A percentile compares a stretch with the other conserved stretches of the same genome.
phyloP scores from a whole-genome alignment of 768 basidiomycete species.

The Termitomyces sp. region DNA sequence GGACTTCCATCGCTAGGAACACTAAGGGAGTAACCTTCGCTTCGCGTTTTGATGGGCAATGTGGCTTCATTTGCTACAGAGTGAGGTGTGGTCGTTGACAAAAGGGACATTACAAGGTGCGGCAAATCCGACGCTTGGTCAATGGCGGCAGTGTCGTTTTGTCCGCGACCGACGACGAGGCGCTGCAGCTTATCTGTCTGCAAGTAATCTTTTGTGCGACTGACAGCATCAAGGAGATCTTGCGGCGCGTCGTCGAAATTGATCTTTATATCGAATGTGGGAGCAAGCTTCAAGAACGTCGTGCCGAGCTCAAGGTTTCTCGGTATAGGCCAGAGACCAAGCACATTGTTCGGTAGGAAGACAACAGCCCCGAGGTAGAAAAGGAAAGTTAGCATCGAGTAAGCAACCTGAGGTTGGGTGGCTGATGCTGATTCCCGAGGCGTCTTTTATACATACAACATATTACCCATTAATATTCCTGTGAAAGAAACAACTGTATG shows the following conservation, averaged over 20 bases:
- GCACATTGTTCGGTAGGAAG: constrained; percentile 5
- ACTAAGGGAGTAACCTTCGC: constrained; percentile 56
- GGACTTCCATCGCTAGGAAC: constrained; percentile 50
- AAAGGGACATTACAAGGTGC: constrained; percentile 39
- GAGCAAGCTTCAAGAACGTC: constrained; percentile 40
- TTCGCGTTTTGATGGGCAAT: constrained; percentile 40
- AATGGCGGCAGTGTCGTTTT: constrained; percentile 36
- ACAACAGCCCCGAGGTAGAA: background rate
- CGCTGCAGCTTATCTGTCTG: constrained; percentile 51
- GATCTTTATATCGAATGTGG: constrained; percentile 46
- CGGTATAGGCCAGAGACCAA: constrained; percentile 46
- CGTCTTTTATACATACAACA: background rate
- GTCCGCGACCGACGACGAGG: constrained; percentile 56
- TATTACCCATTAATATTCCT: background rate
- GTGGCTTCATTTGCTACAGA: constrained; percentile 51
- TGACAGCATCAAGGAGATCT: constrained; percentile 54
- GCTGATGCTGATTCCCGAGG: background rate
- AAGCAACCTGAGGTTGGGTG: background rate
- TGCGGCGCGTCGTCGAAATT: constrained; percentile 36
- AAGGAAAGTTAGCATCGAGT: constrained; percentile 4
- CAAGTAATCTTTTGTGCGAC: constrained; percentile 39
- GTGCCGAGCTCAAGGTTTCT: constrained; percentile 37
- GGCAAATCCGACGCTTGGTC: constrained; percentile 34
- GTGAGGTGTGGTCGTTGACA: constrained; percentile 22
- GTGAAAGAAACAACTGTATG: background rate